Evolutionary conservation across 2,329 filamentous ascomycete genomes (phyloP).

Genomic region (Boeremia exigua): DNA sequence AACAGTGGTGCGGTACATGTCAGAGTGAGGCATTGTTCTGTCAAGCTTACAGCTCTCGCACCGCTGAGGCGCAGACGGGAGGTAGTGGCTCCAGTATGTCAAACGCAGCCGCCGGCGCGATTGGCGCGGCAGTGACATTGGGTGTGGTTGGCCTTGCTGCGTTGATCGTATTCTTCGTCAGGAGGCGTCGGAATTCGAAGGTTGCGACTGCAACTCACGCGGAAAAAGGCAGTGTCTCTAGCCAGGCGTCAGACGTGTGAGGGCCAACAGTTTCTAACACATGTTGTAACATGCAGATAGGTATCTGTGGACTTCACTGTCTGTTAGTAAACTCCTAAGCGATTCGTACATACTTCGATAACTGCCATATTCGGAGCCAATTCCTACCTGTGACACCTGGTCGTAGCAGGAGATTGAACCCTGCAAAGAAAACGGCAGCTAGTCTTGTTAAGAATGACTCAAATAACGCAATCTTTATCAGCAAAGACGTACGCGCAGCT

Average conservation of each 20-base stretch:
- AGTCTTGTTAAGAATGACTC: too few relatives aligned
- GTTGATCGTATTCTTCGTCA: background rate
- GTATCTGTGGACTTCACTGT: too few relatives aligned
- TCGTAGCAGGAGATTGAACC: too few relatives aligned
- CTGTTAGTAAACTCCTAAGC: too few relatives aligned
- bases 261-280: too few relatives aligned
- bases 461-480: too few relatives aligned
- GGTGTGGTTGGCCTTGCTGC: background rate
- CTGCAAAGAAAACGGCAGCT: too few relatives aligned
- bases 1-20: slow-evolving; percentile 59
- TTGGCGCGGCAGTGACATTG: background rate
- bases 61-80: background rate
- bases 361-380: too few relatives aligned
- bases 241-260: background rate
- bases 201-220: background rate
- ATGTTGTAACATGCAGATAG: too few relatives aligned
- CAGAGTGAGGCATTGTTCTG: slow-evolving; percentile 56
- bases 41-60: slow-evolving; percentile 39
- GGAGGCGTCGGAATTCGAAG: background rate
- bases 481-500: too few relatives aligned
- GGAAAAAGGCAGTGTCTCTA: background rate
- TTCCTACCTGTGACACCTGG: too few relatives aligned
- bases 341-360: too few relatives aligned
- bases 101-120: background rate
- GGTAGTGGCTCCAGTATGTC: background rate